Percentiles rank a stretch among this genome's conserved stretches.
Evolutionary conservation across 1,284 basidiomycete species (phyloP).

Genomic region (Ceratobasidium sp.): DNA sequence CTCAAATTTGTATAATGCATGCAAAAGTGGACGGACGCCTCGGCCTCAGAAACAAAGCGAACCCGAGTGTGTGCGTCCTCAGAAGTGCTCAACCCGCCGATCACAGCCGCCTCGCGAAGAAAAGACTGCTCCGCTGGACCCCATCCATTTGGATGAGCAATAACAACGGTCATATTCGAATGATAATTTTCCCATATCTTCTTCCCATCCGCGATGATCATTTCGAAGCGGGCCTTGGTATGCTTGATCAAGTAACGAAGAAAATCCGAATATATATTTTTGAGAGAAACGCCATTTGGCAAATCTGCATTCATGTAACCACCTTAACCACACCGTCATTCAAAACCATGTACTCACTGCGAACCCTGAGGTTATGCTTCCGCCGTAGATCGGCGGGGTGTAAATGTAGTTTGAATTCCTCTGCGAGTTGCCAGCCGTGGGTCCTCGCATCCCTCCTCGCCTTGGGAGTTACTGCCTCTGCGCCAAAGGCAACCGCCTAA

Average conservation of each 20-base stretch:
- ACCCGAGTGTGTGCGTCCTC: neutral
- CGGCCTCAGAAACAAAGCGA: too few relatives aligned
- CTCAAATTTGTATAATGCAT: neutral
- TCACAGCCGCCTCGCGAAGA: constrained; percentile 3
- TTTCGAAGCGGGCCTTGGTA: constrained; percentile 19
- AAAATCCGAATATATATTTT: constrained; percentile 21
- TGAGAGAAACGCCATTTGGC: neutral
- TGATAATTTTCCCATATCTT: constrained; percentile 10
- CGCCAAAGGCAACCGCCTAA: constrained; percentile 34
- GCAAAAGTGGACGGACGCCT: constrained; percentile 21
- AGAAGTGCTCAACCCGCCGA: neutral
- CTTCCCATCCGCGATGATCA: constrained; percentile 7
- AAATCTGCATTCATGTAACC: neutral
- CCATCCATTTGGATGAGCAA: constrained; percentile 39
- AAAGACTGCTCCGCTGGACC: constrained; percentile 14
- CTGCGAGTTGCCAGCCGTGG: constrained; percentile 18
- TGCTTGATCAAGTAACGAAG: too few relatives aligned
- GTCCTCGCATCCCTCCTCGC: neutral
- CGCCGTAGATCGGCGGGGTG: neutral
- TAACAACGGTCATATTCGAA: neutral
- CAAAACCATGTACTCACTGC: neutral
- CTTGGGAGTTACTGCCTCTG: constrained; percentile 1
- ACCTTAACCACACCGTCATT: neutral
- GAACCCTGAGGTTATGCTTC: neutral
- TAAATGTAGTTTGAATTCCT: constrained; percentile 30